Percentiles rank a stretch among this genome's conserved stretches.
phyloP scores from a whole-genome alignment of 371 early-diverging fungal genomes.

The Apophysomyces ossiformis region DNA sequence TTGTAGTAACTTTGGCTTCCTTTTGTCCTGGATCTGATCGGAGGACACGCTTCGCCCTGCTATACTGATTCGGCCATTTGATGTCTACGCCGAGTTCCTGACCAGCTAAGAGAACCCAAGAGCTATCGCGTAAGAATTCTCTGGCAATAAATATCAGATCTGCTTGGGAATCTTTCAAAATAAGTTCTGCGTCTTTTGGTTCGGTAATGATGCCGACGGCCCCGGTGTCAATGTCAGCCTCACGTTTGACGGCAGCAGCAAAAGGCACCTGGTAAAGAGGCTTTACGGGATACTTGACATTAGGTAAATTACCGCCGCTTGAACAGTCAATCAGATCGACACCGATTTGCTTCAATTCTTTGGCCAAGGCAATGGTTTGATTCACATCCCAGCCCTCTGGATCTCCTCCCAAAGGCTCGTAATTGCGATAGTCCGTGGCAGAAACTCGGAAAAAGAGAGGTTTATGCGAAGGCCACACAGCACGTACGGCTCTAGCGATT shows the following conservation, averaged over 20 bases:
- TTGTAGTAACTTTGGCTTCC: not conserved
- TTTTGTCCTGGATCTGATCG: conserved; percentile 12
- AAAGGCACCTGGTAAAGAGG: conserved; percentile 79
- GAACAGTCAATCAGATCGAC: conserved; percentile 82
- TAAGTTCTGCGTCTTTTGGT: conserved; percentile 67
- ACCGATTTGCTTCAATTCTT: conserved; percentile 61
- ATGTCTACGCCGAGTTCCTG: conserved; percentile 66
- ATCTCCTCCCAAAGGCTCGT: conserved; percentile 29
- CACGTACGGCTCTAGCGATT: conserved; percentile 63
- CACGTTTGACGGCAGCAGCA: conserved; percentile 61
- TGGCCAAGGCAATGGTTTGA: conserved; percentile 66
- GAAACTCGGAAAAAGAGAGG: conserved; percentile 85
- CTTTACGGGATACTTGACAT: conserved; percentile 52
- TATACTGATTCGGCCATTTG: conserved; percentile 71
- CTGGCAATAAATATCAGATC: conserved; percentile 82
- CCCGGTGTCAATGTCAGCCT: conserved; percentile 60
- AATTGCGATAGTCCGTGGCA: conserved; percentile 64
- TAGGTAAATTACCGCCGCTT: conserved; percentile 62
- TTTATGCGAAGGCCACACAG: conserved; percentile 76
- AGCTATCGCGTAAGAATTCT: conserved; percentile 70
- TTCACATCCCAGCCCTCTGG: conserved; percentile 64
- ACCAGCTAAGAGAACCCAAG: conserved; percentile 43
- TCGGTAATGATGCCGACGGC: conserved; percentile 81
- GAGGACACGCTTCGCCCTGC: conserved; percentile 34
- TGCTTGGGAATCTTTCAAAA: conserved; percentile 68